phyloP scores from a whole-genome alignment of 2,329 filamentous ascomycete species.

The Fusarium bulbicola region DNA sequence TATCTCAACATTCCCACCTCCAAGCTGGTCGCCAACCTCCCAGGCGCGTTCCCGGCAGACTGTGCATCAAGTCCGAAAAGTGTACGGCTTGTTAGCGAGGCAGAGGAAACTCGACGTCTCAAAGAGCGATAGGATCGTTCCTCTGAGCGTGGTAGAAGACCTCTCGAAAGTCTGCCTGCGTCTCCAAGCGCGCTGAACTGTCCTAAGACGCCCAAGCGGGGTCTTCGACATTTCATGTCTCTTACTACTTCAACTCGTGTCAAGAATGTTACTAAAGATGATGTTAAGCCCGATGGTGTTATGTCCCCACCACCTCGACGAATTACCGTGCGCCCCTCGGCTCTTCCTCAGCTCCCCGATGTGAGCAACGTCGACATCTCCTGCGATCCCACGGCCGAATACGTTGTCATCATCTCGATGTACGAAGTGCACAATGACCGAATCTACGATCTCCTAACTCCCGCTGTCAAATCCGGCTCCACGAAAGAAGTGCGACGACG shows the following conservation, averaged over 20 bases:
- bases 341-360: slow-evolving; percentile 77
- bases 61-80: slow-evolving; percentile 52
- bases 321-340: slow-evolving; percentile 74
- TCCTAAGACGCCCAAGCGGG: slow-evolving; percentile 48
- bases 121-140: slow-evolving; percentile 45
- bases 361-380: slow-evolving; percentile 75
- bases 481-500: slow-evolving; percentile 80
- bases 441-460: slow-evolving; percentile 90
- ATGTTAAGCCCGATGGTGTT: slow-evolving; percentile 59
- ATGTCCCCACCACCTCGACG: slow-evolving; percentile 65
- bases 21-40: slow-evolving; percentile 31
- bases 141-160: slow-evolving; percentile 24
- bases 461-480: slow-evolving; percentile 64
- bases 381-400: slow-evolving; percentile 72
- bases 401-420: slow-evolving; percentile 92
- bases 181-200: slow-evolving; percentile 43
- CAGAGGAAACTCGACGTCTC: slow-evolving; percentile 36
- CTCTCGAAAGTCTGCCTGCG: slow-evolving; percentile 19
- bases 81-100: slow-evolving; percentile 54
- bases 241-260: slow-evolving; percentile 56
- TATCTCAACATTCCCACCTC: slow-evolving; percentile 39
- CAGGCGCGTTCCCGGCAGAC: slow-evolving; percentile 45
- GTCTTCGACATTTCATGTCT: slow-evolving; percentile 50
- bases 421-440: slow-evolving; percentile 99
- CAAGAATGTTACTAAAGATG: slow-evolving; percentile 59